Percentiles rank a stretch among this genome's conserved stretches.
These are phyloP conservation scores for Hemileia vastatrix DNA, from an alignment of 1,284 basidiomycete genomes.

Conservation along the genomic window DNA sequence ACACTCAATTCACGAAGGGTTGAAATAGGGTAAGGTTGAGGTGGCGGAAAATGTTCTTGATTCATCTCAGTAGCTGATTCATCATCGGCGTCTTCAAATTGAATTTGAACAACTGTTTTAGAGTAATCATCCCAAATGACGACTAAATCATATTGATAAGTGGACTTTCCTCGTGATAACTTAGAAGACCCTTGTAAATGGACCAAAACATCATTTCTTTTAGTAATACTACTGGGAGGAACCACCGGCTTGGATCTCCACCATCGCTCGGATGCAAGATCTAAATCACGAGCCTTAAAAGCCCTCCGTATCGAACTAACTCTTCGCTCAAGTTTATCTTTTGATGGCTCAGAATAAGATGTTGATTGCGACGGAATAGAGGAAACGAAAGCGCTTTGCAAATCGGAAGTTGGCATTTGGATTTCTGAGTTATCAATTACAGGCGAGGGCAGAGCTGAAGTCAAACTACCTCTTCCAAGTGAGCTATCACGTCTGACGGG, in stretches of 20 bases:
- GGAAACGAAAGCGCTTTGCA: no score
- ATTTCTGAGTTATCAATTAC: no score
- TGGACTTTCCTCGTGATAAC: slow-evolving; percentile 2
- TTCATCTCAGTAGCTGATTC: slow-evolving; percentile 17
- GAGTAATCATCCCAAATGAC: slow-evolving; percentile 22
- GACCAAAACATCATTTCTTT: slow-evolving; percentile 7
- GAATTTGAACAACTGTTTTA: slow-evolving; percentile 15
- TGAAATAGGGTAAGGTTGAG: slow-evolving; percentile 4
- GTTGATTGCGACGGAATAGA: no score
- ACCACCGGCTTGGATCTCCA: slow-evolving; percentile 10
- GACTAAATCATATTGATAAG: slow-evolving; percentile 13
- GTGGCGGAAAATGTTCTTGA: slow-evolving; percentile 14
- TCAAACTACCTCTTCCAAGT: no score
- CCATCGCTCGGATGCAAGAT: slow-evolving; percentile 19
- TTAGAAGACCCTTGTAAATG: slow-evolving; percentile 17
- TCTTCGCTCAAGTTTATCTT: no score
- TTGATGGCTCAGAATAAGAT: no score
- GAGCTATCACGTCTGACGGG: no score
- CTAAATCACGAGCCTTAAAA: slow-evolving; percentile 21
- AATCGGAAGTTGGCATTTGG: no score
- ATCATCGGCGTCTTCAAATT: slow-evolving; percentile 16
- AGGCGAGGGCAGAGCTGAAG: no score
- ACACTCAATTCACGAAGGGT: slow-evolving; percentile 6
- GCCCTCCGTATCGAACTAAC: no score
- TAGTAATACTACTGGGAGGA: slow-evolving; percentile 7